Percentiles rank a stretch among this genome's conserved stretches.
phyloP scores from a whole-genome alignment of 1,284 basidiomycete species.

The Ceratobasidium theobromae region DNA sequence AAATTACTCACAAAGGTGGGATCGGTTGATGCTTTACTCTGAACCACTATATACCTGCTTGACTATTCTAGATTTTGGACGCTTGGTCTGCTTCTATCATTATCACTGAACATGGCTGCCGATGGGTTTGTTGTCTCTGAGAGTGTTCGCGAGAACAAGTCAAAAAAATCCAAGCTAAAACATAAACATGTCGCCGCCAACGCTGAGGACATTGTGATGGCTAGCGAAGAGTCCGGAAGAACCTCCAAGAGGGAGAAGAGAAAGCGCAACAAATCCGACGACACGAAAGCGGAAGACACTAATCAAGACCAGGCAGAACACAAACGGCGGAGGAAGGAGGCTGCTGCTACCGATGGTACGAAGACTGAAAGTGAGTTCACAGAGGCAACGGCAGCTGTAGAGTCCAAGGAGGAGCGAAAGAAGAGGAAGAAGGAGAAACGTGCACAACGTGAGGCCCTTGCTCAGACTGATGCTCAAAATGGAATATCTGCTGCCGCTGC shows the following conservation, averaged over 20 bases:
- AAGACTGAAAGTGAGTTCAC: background rate
- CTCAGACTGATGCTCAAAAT: constrained; percentile 1
- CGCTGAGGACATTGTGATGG: background rate
- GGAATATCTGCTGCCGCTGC: constrained; percentile 9
- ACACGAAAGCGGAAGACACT: constrained; percentile 13
- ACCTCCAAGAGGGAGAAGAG: constrained; percentile 42
- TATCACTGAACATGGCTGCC: background rate
- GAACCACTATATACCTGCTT: background rate
- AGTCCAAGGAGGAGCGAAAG: constrained; percentile 34
- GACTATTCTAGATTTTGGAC: background rate
- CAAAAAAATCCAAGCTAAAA: constrained; percentile 23
- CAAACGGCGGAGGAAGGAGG: constrained; percentile 30
- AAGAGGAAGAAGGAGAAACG: constrained; percentile 36
- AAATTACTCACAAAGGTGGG: background rate
- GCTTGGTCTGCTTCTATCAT: background rate
- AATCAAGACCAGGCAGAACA: constrained; percentile 18
- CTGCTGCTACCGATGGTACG: background rate
- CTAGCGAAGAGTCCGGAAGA: constrained; percentile 11
- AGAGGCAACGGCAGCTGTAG: background rate
- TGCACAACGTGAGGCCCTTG: constrained; percentile 34
- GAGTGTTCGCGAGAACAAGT: background rate
- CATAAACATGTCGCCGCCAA: background rate
- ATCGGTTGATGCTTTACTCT: background rate
- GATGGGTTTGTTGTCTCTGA: background rate
- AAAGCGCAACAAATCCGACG: constrained; percentile 38